Base-by-base conservation (phyloP, 106 monocot species). In the Dioscorea alata region DNA sequence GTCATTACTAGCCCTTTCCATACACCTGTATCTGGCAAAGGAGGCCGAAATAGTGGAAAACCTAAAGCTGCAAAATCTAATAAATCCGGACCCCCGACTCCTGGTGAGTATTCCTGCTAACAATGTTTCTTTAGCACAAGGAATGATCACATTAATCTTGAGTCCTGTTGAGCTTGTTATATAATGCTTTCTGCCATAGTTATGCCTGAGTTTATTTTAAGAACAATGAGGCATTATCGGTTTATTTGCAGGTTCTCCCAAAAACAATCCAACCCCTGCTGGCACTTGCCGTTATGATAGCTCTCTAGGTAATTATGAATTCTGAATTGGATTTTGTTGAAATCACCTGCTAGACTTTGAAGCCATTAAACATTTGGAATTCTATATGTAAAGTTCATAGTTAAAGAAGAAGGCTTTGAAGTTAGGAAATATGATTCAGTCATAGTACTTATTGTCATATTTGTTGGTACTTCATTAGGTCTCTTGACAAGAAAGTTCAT, bases 401-500 rank as follows among this genome's bases (percentile, higher is more conserved):
- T 28, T 28, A 28, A 28, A 28, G 22, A 22, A 22, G 19, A 4
- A 56, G 15, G n/a, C 19, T 16, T 18, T 18, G 54, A 0, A 28
- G 28, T 28, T 28, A 1, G 28, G 19, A 13, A 13, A 56, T 15
- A 18, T 56, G 19, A 13, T 56, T 56, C 2, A 10, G 2, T 22
- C 8, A 19, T 25, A 61, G 53, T 33, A 53, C 19, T 53, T 65
- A 0, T 67, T 35, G 23, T 67, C 14, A 19, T 48, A 66, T 28
- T 28, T 28, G 28, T 62, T 66, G 34, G 60, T 9, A 71, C 56
- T 24, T 67, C 76, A 20, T 22, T 57, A 97, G 96, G 86, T 49
- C 79, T 89, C 20, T 68, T 92, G 72, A 97, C 96, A 54, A 86
- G 83, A 69, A 97, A 89, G 74, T 89, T 97, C 65, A 80, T 97